A percentile compares a stretch with the other conserved stretches of the same genome.
These are phyloP conservation scores for Suillus placidus DNA, from an alignment of 768 basidiomycete genomes.

Conservation along the genomic window DNA sequence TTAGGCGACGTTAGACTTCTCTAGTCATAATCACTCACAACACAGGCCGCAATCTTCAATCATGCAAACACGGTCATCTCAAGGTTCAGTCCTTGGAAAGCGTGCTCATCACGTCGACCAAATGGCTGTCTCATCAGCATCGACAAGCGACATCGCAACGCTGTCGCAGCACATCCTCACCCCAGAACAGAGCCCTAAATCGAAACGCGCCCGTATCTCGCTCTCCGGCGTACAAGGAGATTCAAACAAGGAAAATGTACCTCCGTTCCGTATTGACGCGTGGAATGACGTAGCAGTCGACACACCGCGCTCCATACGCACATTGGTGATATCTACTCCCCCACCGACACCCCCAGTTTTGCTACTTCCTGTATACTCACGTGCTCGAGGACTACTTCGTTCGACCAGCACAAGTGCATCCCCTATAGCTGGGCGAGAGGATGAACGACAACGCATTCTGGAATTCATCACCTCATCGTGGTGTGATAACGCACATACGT, in stretches of 20 bases:
- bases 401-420: slow-evolving; percentile 62
- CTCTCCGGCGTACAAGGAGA: slow-evolving; percentile 48
- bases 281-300: slow-evolving; percentile 40
- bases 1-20: neutral
- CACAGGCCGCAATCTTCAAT: slow-evolving; percentile 10
- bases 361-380: slow-evolving; percentile 53
- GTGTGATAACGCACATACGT: slow-evolving; percentile 38
- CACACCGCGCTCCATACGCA: slow-evolving; percentile 39
- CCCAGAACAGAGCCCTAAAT: slow-evolving; percentile 63
- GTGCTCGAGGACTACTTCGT: slow-evolving; percentile 71
- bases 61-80: slow-evolving; percentile 46
- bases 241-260: slow-evolving; percentile 78
- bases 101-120: slow-evolving; percentile 44
- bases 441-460: slow-evolving; percentile 59
- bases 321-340: slow-evolving; percentile 58
- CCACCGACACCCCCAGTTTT: slow-evolving; percentile 57
- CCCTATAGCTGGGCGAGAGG: slow-evolving; percentile 66
- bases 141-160: slow-evolving; percentile 10
- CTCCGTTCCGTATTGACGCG: slow-evolving; percentile 52
- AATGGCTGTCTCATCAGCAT: slow-evolving; percentile 11
- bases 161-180: slow-evolving; percentile 33
- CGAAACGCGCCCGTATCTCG: slow-evolving; percentile 64
- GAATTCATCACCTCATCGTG: slow-evolving; percentile 64
- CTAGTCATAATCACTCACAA: slow-evolving; percentile 1
- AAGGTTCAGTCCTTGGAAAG: slow-evolving; percentile 55